phyloP scores from a whole-genome alignment of 2,329 filamentous ascomycete genomes.

The Colletotrichum trifolii region DNA sequence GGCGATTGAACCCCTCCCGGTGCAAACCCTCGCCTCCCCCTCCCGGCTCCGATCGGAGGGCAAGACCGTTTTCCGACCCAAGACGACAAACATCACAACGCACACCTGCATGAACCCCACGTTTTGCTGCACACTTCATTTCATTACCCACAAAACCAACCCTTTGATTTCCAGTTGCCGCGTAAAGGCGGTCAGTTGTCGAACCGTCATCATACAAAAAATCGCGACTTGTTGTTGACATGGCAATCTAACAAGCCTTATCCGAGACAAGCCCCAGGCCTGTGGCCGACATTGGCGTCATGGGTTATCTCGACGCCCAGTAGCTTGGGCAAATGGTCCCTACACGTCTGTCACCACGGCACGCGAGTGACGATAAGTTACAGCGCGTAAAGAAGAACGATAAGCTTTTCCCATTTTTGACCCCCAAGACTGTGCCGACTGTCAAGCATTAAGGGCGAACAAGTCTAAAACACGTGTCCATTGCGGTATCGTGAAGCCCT shows the following conservation, averaged over 20 bases:
- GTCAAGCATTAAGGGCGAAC: too few relatives aligned
- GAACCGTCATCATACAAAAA: neutral
- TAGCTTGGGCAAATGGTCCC: too few relatives aligned
- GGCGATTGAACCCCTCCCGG: slow-evolving; percentile 4
- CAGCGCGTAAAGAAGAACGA: too few relatives aligned
- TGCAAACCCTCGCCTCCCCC: neutral
- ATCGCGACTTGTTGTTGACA: neutral
- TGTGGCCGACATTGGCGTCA: too few relatives aligned
- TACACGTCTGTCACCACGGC: too few relatives aligned
- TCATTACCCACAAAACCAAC: slow-evolving; percentile 18
- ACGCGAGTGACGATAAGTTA: too few relatives aligned
- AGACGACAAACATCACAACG: neutral
- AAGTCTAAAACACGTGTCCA: neutral
- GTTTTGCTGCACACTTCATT: neutral
- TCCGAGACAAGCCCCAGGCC: too few relatives aligned
- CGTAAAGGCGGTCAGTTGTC: slow-evolving; percentile 15
- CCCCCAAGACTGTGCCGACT: too few relatives aligned
- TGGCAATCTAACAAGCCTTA: too few relatives aligned
- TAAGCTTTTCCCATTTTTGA: too few relatives aligned
- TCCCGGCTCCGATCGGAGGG: slow-evolving; percentile 16
- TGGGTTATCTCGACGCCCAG: too few relatives aligned
- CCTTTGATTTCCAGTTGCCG: neutral
- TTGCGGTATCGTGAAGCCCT: neutral
- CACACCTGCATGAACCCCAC: slow-evolving; percentile 17
- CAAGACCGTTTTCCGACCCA: neutral